A percentile compares a stretch with the other conserved stretches of the same genome.
These are phyloP conservation scores for Aspergillus japonicus DNA, from an alignment of 2,329 filamentous ascomycete species.

Conservation along the genomic window DNA sequence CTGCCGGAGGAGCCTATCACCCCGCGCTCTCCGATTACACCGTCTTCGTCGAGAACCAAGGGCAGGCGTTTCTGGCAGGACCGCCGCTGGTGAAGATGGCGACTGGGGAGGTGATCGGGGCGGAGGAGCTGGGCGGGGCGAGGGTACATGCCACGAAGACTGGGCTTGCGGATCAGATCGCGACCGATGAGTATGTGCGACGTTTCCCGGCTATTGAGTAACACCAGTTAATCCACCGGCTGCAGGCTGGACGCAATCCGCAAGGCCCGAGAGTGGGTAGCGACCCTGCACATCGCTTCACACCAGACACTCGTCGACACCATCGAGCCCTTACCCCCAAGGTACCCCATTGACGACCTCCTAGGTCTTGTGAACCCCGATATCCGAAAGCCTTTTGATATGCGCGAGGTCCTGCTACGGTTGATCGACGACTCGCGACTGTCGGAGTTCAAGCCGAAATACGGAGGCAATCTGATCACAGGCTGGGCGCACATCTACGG, in stretches of 20 bases:
- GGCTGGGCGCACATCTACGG: conserved; percentile 42
- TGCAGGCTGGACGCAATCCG: too few species aligned
- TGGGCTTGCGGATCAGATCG: conserved; percentile 47
- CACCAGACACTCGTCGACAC: too few species aligned
- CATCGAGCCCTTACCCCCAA: too few species aligned
- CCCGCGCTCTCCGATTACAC: conserved; percentile 46
- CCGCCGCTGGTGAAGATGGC: conserved; percentile 51
- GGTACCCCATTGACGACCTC: too few species aligned
- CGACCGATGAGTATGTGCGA: conserved; percentile 39
- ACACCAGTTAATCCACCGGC: too few species aligned
- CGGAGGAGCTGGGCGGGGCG: conserved; percentile 46
- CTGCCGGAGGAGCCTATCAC: conserved; percentile 45
- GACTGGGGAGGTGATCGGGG: conserved; percentile 44
- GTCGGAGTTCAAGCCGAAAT: conserved; percentile 43
- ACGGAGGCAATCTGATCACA: conserved; percentile 41
- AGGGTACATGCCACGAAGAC: conserved; percentile 42
- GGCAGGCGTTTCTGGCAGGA: conserved; percentile 47
- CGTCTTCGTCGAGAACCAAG: conserved; percentile 45
- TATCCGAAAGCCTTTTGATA: too few species aligned
- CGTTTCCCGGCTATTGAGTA: conserved; percentile 18
- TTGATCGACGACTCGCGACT: too few species aligned
- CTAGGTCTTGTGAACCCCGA: too few species aligned
- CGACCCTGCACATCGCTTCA: too few species aligned
- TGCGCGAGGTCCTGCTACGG: too few species aligned
- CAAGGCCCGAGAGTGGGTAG: too few species aligned